Base-by-base conservation (phyloP, 78 protist species). In the Blattamonas nauphoetae region DNA sequence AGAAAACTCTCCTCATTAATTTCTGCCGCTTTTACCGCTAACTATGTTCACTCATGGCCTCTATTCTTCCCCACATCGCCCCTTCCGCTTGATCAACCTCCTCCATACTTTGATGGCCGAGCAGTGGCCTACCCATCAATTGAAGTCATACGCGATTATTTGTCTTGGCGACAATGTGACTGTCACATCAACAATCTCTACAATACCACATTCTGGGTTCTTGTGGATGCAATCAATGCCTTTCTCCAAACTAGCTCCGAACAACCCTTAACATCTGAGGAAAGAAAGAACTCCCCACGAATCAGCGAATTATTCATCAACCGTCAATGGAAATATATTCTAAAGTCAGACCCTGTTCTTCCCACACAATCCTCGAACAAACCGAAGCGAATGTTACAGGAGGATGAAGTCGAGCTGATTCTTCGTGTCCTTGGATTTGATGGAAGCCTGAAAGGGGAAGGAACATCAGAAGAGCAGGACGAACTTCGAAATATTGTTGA, bases 181-280 rank as follows among this genome's bases (percentile, higher is more conserved):
- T 89, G 91, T 87, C 91, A 89, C 34, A 89, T 89, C 33, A 89
- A 89, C 45, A 85, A 80, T 3, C 1, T 89, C 38, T 89, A 85
- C 41, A 89, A 89, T 5, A 85, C 88, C 3, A 44, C 83, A 21
- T 89, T 87, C 33, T 89, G 78, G 71, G 11, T 32, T 33, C 6
- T 89, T 1, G 82, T 89, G 21, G 71, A 55, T 29, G 21, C 21
- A 29, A 29, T 29, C 71, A 55, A 55, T 29, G 11, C 71, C 38
- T 55, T 29, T 55, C 21, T 55, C 21, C 21, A 55, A 11, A 55
- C 38, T 55, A 29, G 38, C 71, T 29, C 21, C 71, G 21, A 21
- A 55, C 11, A 55, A 55, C 38, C 71, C 11, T 11, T 29, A 11
- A 55, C 21, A 11, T 55, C 38, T 29, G 71, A 11, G 21, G 71